Evolutionary conservation across 257 asterid genomes (phyloP).

Genomic region (Gynochthodes officinalis): DNA sequence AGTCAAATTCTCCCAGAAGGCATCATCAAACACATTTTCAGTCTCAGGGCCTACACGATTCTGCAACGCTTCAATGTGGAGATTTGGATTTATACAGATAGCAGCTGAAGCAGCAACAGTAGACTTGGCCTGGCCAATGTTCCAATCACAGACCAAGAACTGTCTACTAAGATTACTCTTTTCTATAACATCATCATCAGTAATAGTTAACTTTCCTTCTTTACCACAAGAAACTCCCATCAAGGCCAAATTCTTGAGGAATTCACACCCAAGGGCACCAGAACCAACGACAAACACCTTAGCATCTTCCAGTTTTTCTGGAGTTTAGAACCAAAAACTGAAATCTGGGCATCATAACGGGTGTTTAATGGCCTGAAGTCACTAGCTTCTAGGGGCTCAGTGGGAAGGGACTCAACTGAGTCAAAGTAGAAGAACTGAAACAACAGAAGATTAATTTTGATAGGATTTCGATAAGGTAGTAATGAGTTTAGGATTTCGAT

Average conservation of each 20-base stretch:
- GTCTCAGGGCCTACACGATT: constrained; percentile 90
- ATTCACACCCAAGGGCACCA: constrained; percentile 96
- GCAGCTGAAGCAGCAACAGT: constrained; percentile 93
- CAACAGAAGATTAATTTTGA: constrained; percentile 19
- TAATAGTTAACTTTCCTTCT: constrained; percentile 68
- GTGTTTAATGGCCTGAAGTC: constrained; percentile 72
- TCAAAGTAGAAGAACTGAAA: constrained; percentile 89
- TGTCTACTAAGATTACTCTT: constrained; percentile 96
- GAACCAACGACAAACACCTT: constrained; percentile 82
- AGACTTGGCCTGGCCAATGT: constrained; percentile 93
- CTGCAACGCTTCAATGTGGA: constrained; percentile 78
- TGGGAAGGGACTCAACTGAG: constrained; percentile 87
- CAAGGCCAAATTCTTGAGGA: constrained; percentile 81
- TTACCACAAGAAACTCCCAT: constrained; percentile 89
- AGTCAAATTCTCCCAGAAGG: constrained; percentile 79
- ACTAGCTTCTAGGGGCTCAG: constrained; percentile 62
- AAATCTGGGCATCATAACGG: constrained; percentile 93
- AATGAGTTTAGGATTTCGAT: too few relatives aligned
- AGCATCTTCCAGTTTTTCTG: constrained; percentile 86
- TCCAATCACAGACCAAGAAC: constrained; percentile 92
- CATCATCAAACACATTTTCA: constrained; percentile 79
- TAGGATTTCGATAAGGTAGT: too few relatives aligned
- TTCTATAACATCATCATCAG: constrained; percentile 95
- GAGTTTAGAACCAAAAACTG: constrained; percentile 79
- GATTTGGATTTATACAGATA: constrained; percentile 53